Base-by-base conservation (phyloP, 768 basidiomycete species). In the Rhodotorula babjevae region DNA sequence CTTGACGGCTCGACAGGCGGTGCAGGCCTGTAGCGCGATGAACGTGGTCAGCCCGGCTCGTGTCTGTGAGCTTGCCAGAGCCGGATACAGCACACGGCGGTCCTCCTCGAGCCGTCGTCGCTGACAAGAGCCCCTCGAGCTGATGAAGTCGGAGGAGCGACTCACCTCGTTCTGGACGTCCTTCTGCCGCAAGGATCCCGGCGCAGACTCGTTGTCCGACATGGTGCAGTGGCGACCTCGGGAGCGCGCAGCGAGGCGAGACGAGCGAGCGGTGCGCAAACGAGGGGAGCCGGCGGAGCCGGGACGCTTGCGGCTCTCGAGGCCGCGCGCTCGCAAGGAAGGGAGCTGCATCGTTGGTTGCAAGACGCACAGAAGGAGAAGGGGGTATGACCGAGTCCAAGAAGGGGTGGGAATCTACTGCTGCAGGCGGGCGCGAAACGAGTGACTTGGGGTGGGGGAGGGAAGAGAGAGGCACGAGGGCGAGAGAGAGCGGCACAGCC, bases 1-100 rank as follows among this genome's bases (percentile, higher is more conserved):
- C 52, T 67, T 67, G 57, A 60, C 57, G 33, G 56, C n/a, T 3
- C 64, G 56, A 23, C 64, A 65, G 12, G 46, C 46, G 1, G 64
- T 65, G 56, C 64, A 65, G 6, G 64, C 64, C 64, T 65, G 61
- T 29, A n/a, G n/a, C 12, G n/a, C 2, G 15, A 19, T 6, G 12
- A 18, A 19, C n/a, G 7, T 1, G 11, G 55, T 31, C 23, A 12
- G 25, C 25, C 8, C 23, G 25, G 11, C 8, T 10, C 25, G 50
- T 52, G 36, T 36, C 9, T 36, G 36, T 36, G 36, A 36, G 36
- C 5, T 36, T 36, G 5, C 9, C 36, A 9, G 4, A 36, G 36
- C 5, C 36, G 36, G 4, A 4, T 36, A 36, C 36, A 9, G 9
- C 36, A 4, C 36, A 36, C 36, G 36, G 36, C 36, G 5, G 36